Percentiles rank a stretch among this genome's conserved stretches.
Conservation (phyloP, 129 eudicot genomes). For the Dittrichia graveolens region DNA sequence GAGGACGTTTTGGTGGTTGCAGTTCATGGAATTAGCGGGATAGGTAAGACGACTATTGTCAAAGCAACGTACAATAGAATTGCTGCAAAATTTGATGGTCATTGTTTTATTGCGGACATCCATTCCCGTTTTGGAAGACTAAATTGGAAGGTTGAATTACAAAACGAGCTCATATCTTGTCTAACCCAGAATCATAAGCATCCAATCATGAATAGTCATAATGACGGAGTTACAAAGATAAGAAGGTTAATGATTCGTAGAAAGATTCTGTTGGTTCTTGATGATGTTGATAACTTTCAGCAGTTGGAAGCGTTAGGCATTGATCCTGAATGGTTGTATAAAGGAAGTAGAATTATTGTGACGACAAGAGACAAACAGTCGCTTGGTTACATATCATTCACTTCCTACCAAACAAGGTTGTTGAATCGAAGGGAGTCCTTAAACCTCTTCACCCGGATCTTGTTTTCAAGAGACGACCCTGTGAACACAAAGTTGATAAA, state of each 20-base stretch:
- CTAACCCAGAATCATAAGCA: background rate
- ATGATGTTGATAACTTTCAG: constrained; percentile 26
- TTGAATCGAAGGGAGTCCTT: constrained; percentile 27
- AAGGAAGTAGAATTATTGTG: constrained; percentile 38
- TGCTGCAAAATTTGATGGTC: constrained; percentile 6
- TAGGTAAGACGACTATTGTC: constrained; percentile 29
- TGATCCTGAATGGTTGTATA: background rate
- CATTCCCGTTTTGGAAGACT: background rate
- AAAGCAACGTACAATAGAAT: constrained; percentile 19
- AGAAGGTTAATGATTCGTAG: background rate
- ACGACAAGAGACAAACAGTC: constrained; percentile 22
- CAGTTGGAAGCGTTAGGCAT: constrained; percentile 30
- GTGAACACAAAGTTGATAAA: background rate
- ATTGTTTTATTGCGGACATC: constrained; percentile 33
- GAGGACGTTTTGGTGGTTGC: constrained; percentile 33
- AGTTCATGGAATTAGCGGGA: constrained; percentile 22
- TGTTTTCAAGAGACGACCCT: constrained; percentile 1
- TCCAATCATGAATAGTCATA: background rate
- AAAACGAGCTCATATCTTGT: constrained; percentile 21
- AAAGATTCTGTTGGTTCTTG: constrained; percentile 32
- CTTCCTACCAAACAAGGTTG: background rate
- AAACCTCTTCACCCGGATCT: constrained; percentile 25
- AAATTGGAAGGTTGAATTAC: constrained; percentile 23
- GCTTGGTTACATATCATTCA: background rate
- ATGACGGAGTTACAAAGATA: constrained; percentile 23